Evolutionary conservation across 2,329 filamentous ascomycete genomes (phyloP), one percentile per base, ranked within the genome.

Genomic region (Pseudomassariella vexata): DNA sequence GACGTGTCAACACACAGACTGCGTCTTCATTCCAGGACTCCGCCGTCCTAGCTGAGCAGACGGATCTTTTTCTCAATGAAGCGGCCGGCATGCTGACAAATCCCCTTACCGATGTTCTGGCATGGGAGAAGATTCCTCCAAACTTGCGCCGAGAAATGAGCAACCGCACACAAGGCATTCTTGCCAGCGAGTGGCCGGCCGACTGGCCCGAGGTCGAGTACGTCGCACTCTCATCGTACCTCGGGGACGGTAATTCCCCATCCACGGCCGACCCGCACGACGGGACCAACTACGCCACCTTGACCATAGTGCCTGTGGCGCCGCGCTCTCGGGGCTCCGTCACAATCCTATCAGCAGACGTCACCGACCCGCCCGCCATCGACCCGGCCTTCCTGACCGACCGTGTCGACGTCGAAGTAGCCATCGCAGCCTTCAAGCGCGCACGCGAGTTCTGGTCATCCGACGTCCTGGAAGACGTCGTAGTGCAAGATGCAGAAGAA

Each of bases 11-110:
- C 66, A 48, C 74, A 75, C 28, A 75, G 79, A 10, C 60, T 63
- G 19, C 76, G 79, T 53, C 74, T 79, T 56, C 81, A 76, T 26
- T 79, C 75, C 44, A 80, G 17, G 28, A 80, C 75, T 76, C 81
- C 58, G 78, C 73, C 4, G 37, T 47, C n/a, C 40, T 46, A 4
- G 46, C 46, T 2, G 76, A 82, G 47, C 77, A 76, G 5, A 76
- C 75, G 38, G 75, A 80, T 44, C 80, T 81, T 65, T 61, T 81
- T 23, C 73, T 75, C 35, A 71, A 76, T 31, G 74, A 79, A 42
- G 69, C 70, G 35, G 65, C 71, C 34, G 31, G 30, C 21, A 69
- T 72, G 36, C 19, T 14, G 46, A 65, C 75, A 32, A 35, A 27
- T 80, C 81, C 63, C 80, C 75, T 17, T 55, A 63, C 24, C 69